These are phyloP conservation scores for Pythium guiyangense DNA, from an alignment of 352 stramenopile genomes.

Conservation along the genomic window DNA sequence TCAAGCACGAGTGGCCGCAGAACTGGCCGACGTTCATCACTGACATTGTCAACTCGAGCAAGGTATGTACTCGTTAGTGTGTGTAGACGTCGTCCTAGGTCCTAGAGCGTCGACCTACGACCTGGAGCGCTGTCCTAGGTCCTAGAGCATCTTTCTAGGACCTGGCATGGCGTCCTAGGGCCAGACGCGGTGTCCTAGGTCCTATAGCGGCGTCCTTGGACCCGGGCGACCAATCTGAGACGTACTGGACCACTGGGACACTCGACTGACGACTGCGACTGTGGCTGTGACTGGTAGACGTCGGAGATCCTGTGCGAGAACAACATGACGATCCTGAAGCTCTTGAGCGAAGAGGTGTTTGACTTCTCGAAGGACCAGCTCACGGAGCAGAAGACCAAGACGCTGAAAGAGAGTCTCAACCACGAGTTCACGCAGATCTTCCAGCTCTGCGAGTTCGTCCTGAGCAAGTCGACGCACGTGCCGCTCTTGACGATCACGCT, in stretches of 20 bases:
- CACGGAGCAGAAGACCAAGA: slow-evolving; percentile 97
- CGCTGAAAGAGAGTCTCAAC: slow-evolving; percentile 97
- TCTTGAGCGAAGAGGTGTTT: slow-evolving; percentile 99
- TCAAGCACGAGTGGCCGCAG: slow-evolving; percentile 99
- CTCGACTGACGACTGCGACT: too few relatives aligned
- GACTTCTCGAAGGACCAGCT: slow-evolving; percentile 99
- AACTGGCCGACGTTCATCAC: slow-evolving; percentile 99
- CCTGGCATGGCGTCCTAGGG: too few relatives aligned
- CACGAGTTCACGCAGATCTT: slow-evolving; percentile 98
- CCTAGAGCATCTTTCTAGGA: too few relatives aligned
- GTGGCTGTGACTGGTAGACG: too few relatives aligned
- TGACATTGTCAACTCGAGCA: slow-evolving; percentile 92
- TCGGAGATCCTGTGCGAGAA: slow-evolving; percentile 99
- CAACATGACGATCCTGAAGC: slow-evolving; percentile 99
- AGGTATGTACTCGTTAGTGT: slow-evolving; percentile 33
- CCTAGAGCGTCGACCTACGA: too few relatives aligned
- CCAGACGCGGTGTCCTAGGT: too few relatives aligned
- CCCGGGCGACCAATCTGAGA: too few relatives aligned
- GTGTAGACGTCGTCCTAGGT: not conserved
- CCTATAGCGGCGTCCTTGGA: too few relatives aligned
- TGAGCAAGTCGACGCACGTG: slow-evolving; percentile 92
- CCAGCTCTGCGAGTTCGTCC: slow-evolving; percentile 97
- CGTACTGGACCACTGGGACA: too few relatives aligned
- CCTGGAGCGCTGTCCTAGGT: too few relatives aligned
- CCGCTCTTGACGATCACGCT: slow-evolving; percentile 95